Percentiles rank a stretch among this genome's conserved stretches.
Evolutionary conservation across 2,329 filamentous ascomycete genomes (phyloP).

Genomic region (Ceratocystis eucalypticola): DNA sequence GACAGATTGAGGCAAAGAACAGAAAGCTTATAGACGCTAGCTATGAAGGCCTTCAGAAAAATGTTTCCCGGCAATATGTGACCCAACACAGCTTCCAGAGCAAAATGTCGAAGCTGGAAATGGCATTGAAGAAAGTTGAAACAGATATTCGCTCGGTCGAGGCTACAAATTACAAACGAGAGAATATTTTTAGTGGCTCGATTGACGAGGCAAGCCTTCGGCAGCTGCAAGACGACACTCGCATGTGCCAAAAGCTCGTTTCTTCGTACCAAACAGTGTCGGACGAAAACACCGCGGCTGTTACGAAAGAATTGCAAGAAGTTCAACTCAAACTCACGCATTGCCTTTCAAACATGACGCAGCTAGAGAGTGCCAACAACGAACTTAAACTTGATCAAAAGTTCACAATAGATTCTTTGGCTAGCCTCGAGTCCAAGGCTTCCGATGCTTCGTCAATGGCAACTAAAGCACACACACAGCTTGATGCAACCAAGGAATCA

Average conservation of each 20-base stretch:
- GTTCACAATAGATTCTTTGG: neutral
- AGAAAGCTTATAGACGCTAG: neutral
- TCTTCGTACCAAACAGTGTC: neutral
- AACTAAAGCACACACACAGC: neutral
- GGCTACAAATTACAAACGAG: neutral
- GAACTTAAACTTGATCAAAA: neutral
- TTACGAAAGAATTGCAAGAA: neutral
- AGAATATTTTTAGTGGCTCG: neutral
- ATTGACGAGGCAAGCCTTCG: neutral
- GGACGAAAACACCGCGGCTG: neutral
- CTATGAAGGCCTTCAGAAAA: neutral
- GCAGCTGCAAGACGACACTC: neutral
- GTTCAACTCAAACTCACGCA: slow-evolving; percentile 3
- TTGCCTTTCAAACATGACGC: neutral
- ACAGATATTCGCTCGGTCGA: neutral
- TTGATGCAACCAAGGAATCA: neutral
- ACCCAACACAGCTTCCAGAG: neutral
- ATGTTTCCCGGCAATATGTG: neutral
- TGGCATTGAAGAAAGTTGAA: neutral
- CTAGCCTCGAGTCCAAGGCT: neutral
- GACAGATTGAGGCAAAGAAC: neutral
- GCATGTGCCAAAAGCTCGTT: neutral
- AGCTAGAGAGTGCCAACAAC: neutral
- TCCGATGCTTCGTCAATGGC: neutral
- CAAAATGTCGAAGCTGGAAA: neutral